Base-by-base conservation (phyloP, 805 yeast species). In the Lipomyces anomalus region DNA sequence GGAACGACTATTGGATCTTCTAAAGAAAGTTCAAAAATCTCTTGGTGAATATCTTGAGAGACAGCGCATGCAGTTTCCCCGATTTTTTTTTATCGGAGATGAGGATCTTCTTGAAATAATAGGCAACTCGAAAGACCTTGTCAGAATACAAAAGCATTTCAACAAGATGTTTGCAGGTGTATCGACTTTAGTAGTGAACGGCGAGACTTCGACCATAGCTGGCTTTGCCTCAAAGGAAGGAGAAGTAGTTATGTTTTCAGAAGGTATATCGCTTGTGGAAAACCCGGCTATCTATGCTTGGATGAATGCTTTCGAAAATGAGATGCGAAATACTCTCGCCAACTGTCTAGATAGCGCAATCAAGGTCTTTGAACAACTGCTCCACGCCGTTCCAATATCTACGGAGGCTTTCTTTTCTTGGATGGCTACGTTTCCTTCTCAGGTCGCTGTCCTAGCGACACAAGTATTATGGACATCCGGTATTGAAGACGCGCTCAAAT, bases 1-100 rank as follows among this genome's bases (percentile, higher is more conserved):
- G 60, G 69, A 68, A 4, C 73, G 79, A 35, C 57, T 78, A 2
- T 58, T 71, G 3, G 84, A 79, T 0, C 71, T 81, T n/a, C 67
- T 89, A 24, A 56, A 53, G 4, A 77, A 72, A 51, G 74, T 86
- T 1, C 73, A 80, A 37, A 75, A 72, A 43, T 80, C 95, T 0
- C 68, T 90, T 11, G 71, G 79, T 9, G 90, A 85, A 6, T 90
- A 80, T 60, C 67, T 90, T 26, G 97, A 89, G 55, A 75, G 74
- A 32, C 95, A 89, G 60, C 68, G 97, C 51, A 81, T 75, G 35
- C 48, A 71, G 1, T 90, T 83, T 57, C 89, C 95, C 1, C 71
- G 97, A 38, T 81, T 88, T 45, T 88, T 82, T 57, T 89, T 90
- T 59, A 67, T 90, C 22, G 96, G 97, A 4, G 90, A 90, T 60